Evolutionary conservation across 345 rosid genomes (phyloP).

Genomic region (Anastatica hierochuntica): DNA sequence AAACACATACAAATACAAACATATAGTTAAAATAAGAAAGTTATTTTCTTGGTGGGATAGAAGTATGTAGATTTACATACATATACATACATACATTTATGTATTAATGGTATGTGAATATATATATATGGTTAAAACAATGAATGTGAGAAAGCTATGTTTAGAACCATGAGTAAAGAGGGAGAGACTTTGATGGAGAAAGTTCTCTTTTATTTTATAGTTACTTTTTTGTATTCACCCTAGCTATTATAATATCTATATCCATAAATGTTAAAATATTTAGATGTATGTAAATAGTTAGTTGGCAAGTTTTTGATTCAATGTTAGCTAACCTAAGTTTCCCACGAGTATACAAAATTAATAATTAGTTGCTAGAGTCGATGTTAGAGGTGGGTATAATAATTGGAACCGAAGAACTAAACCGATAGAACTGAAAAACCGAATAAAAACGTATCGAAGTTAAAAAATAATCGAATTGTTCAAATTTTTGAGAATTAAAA

Average conservation of each 20-base stretch:
- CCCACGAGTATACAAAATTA: slow-evolving; percentile 24
- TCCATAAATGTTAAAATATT: background rate
- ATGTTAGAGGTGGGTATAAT: too few species aligned
- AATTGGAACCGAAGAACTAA: too few species aligned
- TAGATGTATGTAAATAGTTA: too few species aligned
- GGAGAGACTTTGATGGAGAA: slow-evolving; percentile 20
- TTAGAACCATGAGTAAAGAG: slow-evolving; percentile 23
- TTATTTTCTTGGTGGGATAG: background rate
- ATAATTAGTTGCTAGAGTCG: slow-evolving; percentile 10
- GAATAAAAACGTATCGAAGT: too few species aligned
- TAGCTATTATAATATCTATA: slow-evolving; percentile 2
- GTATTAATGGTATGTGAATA: too few species aligned
- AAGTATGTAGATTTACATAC: slow-evolving; percentile 5
- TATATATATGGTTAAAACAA: slow-evolving; percentile 24
- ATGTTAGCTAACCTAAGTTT: slow-evolving; percentile 18
- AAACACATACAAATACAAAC: background rate
- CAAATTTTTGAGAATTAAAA: too few species aligned
- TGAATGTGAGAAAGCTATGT: slow-evolving; percentile 26
- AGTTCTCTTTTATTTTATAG: slow-evolving; percentile 21
- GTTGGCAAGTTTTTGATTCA: slow-evolving; percentile 8
- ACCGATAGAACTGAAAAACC: too few species aligned
- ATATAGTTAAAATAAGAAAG: background rate
- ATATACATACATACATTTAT: background rate
- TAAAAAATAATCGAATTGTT: too few species aligned
- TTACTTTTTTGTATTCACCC: background rate